A percentile compares a stretch with the other conserved stretches of the same genome.
Evolutionary conservation across 2,329 filamentous ascomycete genomes (phyloP).

Genomic region (Pestalotiopsis sp.): DNA sequence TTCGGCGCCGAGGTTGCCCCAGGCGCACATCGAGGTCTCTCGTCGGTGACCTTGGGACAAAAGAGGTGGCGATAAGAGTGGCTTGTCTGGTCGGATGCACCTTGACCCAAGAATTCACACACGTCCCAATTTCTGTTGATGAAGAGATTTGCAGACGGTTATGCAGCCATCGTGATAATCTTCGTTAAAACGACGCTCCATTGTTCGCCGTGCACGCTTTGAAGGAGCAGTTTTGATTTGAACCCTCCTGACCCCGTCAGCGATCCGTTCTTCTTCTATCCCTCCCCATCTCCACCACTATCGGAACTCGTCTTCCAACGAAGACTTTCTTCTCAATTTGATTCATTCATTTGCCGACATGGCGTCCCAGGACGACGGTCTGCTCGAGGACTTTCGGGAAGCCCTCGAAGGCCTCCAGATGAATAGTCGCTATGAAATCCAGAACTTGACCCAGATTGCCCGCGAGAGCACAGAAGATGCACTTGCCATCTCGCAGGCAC

Average conservation of each 20-base stretch:
- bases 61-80: not conserved
- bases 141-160: constrained; percentile 16
- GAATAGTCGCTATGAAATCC: constrained; percentile 94
- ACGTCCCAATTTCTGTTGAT: constrained; percentile 17
- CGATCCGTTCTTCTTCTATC: not conserved
- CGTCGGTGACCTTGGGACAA: not conserved
- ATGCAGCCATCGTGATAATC: constrained; percentile 16
- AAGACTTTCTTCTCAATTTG: not conserved
- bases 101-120: constrained; percentile 11
- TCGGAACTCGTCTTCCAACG: not conserved
- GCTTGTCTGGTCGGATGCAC: not conserved
- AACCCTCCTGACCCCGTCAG: not conserved
- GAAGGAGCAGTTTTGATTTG: constrained; percentile 8
- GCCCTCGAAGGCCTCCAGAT: constrained; percentile 88
- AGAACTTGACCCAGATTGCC: constrained; percentile 95
- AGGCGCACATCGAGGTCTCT: not conserved
- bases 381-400: constrained; percentile 92
- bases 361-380: constrained; percentile 69
- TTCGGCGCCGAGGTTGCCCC: not conserved
- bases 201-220: constrained; percentile 17
- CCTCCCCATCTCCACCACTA: constrained; percentile 11
- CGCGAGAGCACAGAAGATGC: constrained; percentile 97
- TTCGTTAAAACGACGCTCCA: constrained; percentile 15
- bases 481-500: constrained; percentile 84
- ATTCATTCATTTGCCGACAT: constrained; percentile 31